Percentiles rank a stretch among this genome's conserved stretches.
Conservation (phyloP, 2,329 filamentous ascomycete genomes). For the Amauroascus verrucosus region DNA sequence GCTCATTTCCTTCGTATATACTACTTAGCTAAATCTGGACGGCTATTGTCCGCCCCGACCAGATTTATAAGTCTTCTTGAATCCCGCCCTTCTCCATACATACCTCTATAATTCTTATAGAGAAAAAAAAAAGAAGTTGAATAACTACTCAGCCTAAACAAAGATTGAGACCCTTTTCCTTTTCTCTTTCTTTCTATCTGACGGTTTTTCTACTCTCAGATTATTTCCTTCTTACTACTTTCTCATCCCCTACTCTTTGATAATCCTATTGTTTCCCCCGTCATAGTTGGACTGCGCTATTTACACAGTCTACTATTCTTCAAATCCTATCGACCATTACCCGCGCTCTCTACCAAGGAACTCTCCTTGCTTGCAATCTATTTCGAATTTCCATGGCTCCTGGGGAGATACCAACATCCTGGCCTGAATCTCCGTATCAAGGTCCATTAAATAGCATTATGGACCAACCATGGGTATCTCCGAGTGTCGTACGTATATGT, state of each 20-base stretch:
- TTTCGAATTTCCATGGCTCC: constrained; percentile 7
- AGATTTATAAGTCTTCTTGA: constrained; percentile 4
- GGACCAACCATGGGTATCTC: constrained; percentile 16
- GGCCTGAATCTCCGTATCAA: constrained; percentile 14
- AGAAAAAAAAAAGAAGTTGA: not conserved
- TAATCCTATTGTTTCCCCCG: too few species aligned
- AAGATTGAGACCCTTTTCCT: not conserved
- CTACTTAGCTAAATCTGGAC: not conserved
- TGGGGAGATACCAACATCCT: constrained; percentile 9
- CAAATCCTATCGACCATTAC: not conserved
- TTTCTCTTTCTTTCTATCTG: not conserved
- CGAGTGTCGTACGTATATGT: constrained; percentile 11
- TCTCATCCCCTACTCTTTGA: too few species aligned
- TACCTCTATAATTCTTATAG: not conserved
- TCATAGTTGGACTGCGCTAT: too few species aligned
- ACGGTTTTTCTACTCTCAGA: not conserved
- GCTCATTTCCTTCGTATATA: constrained; percentile 4
- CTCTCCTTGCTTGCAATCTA: not conserved
- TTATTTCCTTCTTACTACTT: not conserved
- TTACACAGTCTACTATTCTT: too few species aligned
- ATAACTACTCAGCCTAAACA: not conserved
- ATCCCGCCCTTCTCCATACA: not conserved
- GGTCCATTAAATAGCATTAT: constrained; percentile 11
- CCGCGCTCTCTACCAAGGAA: not conserved
- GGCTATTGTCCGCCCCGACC: not conserved